Percentiles rank a stretch among this genome's conserved stretches.
Conservation (phyloP, 78 protist genomes). For the Dictyostelium firmibasis region DNA sequence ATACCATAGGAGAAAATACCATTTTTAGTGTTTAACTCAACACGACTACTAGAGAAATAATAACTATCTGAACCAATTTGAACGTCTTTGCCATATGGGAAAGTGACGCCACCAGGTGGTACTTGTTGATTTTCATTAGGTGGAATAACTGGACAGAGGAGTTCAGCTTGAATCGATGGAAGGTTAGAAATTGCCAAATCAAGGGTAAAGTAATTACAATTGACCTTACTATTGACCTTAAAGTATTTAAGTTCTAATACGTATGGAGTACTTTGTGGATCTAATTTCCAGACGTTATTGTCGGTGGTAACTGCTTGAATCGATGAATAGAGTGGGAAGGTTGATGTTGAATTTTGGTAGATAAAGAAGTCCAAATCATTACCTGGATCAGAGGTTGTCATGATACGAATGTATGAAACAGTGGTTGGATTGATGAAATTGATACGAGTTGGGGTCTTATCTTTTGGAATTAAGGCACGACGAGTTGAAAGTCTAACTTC, state of each 20-base stretch:
- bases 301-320: not conserved
- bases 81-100: conserved; percentile 24
- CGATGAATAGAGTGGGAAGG: not conserved
- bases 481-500: not conserved
- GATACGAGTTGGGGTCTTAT: not conserved
- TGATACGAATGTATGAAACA: conserved; percentile 24
- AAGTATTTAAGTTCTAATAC: conserved; percentile 27
- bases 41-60: conserved; percentile 10
- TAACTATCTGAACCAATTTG: not conserved
- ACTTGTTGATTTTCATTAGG: conserved; percentile 60
- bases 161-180: not conserved
- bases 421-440: not conserved
- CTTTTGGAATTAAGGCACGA: not conserved
- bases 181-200: conserved; percentile 13
- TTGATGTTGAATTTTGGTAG: not conserved
- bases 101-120: conserved; percentile 4
- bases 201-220: conserved; percentile 35
- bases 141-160: conserved; percentile 40
- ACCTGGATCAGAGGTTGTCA: not conserved
- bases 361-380: conserved; percentile 51
- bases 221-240: not conserved
- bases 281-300: conserved; percentile 16
- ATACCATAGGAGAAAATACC: conserved; percentile 38
- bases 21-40: not conserved
- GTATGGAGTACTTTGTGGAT: conserved; percentile 30